A percentile compares a stretch with the other conserved stretches of the same genome.
Evolutionary conservation across 2,329 filamentous ascomycete genomes (phyloP).

Genomic region (Sodiomyces alkalinus): DNA sequence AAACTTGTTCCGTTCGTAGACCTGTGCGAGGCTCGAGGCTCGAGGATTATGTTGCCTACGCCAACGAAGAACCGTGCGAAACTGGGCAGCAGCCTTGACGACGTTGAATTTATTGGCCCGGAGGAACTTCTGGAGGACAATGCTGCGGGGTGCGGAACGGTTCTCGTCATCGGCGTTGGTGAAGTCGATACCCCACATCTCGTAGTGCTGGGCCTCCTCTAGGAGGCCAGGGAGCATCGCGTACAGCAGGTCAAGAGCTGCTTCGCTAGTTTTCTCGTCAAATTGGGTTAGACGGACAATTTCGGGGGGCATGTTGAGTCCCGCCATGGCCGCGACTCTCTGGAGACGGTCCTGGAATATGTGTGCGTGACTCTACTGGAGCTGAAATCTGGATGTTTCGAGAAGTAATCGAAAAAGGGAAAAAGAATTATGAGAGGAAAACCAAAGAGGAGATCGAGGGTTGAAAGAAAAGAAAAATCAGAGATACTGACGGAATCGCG

Average conservation of each 20-base stretch:
- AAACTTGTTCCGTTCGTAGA: conserved; percentile 57
- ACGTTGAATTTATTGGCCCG: conserved; percentile 74
- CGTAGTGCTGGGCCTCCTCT: conserved; percentile 42
- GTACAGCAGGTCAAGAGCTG: conserved; percentile 33
- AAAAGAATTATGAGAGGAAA: background rate
- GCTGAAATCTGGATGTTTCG: too few relatives aligned
- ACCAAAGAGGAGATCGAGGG: too few relatives aligned
- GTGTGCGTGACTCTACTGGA: too few relatives aligned
- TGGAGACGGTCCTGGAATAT: too few relatives aligned
- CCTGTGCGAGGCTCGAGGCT: conserved; percentile 44
- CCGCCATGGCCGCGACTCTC: too few relatives aligned
- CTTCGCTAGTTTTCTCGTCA: background rate
- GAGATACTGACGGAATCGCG: too few relatives aligned
- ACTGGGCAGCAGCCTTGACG: conserved; percentile 59
- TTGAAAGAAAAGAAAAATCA: too few relatives aligned
- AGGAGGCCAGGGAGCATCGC: conserved; percentile 30
- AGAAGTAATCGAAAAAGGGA: background rate
- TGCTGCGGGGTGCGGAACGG: conserved; percentile 49
- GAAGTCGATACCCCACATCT: conserved; percentile 80
- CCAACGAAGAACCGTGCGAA: conserved; percentile 69
- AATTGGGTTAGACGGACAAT: too few relatives aligned
- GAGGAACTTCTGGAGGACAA: conserved; percentile 85
- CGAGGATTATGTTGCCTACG: conserved; percentile 60
- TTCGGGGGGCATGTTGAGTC: too few relatives aligned
- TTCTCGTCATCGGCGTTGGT: conserved; percentile 25